Evolutionary conservation across 176 grass and related monocot species (phyloP), one percentile per base, ranked within the genome.

Genomic region (Cenchrus purpureus): DNA sequence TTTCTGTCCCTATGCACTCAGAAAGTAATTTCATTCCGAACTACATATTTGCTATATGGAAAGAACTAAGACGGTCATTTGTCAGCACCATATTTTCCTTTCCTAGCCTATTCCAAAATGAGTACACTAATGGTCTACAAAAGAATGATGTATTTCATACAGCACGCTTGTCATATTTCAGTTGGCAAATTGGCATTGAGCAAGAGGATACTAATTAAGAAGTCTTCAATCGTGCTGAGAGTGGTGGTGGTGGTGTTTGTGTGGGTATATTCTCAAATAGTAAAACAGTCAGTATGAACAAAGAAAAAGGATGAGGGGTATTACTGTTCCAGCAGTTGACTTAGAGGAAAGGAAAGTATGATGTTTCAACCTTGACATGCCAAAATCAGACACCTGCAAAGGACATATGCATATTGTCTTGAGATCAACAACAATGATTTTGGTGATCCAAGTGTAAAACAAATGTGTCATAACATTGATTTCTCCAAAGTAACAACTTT

Each of bases 321-420:
- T 90, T 95, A 99, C 93, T 28, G 97, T 99, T 92, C 97, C 93
- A 75, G 93, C 91, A 86, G 91, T 99, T 87, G 97, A 96, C 59
- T 96, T 99, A 2, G 97, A 96, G 56, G 97, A 99, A 51, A 99
- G 90, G 78, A 96, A 99, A 37, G 97, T 99, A 73, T 96, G 80
- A 87, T 99, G 93, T 87, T 99, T 95, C 83, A 99, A 92, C 78
- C 97, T 99, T 79, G 97, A 99, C 93, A 99, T 87, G 86, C 97
- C 97, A 99, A 99, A 99, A 88, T 99, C 97, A 86, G 91, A 99
- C 46, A 96, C 97, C 97, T 99, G 78, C 73, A 87, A 61, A 53
- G 9, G 45, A 67, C 17, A 77, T 48, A 73, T 84, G 63, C 7
- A 87, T 71, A 57, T 31, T 49, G n/a, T 20, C 16, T 80, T 86